A percentile compares a stretch with the other conserved stretches of the same genome.
phyloP scores from a whole-genome alignment of 345 rosid genomes.

The Citrus sp. region DNA sequence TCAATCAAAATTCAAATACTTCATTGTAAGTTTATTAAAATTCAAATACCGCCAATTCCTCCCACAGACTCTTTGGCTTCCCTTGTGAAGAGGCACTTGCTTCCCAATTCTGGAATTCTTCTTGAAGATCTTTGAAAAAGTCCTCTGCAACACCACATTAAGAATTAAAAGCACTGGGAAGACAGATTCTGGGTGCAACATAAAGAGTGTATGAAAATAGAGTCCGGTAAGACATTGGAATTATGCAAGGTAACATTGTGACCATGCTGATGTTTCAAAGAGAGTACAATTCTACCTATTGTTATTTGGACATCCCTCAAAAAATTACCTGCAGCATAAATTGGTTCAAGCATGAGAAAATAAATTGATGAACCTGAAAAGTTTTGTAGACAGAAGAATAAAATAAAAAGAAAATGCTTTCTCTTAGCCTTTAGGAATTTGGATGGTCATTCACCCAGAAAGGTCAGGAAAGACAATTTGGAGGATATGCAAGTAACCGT shows the following conservation, averaged over 20 bases:
- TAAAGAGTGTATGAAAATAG: constrained; percentile 5
- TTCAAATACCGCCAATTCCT: constrained; percentile 70
- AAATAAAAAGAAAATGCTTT: constrained; percentile 9
- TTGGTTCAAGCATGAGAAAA: constrained; percentile 51
- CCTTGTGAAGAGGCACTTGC: constrained; percentile 67
- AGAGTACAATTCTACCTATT: constrained; percentile 66
- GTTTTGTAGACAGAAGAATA: constrained; percentile 4
- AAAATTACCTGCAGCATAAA: constrained; percentile 91
- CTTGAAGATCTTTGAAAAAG: constrained; percentile 88
- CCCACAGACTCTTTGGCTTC: constrained; percentile 95
- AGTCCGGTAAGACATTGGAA: constrained; percentile 5
- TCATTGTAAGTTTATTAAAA: neutral
- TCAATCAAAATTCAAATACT: neutral
- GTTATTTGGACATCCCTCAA: constrained; percentile 85
- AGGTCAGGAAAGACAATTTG: neutral
- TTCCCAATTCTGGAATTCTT: constrained; percentile 88
- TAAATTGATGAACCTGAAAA: constrained; percentile 25
- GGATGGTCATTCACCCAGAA: neutral
- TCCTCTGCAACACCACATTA: constrained; percentile 56
- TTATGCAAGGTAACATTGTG: constrained; percentile 14
- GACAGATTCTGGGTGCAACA: constrained; percentile 1
- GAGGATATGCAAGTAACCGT: neutral
- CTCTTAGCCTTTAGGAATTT: neutral
- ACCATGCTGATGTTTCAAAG: constrained; percentile 22
- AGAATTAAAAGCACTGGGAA: neutral